Evolutionary conservation across 2,329 filamentous ascomycete genomes (phyloP).

Genomic region (Cryphonectria nitschkei): DNA sequence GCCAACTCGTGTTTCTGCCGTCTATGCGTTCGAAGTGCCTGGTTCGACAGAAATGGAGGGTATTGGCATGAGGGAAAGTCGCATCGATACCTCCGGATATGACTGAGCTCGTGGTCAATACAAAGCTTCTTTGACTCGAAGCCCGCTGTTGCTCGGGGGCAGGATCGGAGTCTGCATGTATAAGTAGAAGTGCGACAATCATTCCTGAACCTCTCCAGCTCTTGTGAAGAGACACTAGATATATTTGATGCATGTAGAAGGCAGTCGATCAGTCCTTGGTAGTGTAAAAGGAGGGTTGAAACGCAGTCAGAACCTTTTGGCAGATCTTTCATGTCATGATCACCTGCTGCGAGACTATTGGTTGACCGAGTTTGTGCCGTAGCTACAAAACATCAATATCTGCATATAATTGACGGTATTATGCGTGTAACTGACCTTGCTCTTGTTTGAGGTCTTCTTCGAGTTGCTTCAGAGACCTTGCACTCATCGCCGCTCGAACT

Average conservation of each 20-base stretch:
- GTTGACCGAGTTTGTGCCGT: background rate
- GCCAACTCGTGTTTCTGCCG: background rate
- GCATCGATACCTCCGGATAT: slow-evolving; percentile 20
- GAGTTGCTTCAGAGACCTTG: background rate
- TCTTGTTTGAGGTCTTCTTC: background rate
- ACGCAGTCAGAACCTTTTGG: background rate
- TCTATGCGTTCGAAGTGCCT: background rate
- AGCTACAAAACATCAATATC: background rate
- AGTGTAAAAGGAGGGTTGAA: slow-evolving; percentile 13
- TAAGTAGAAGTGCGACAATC: slow-evolving; percentile 25
- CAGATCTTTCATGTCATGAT: background rate
- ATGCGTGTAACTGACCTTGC: background rate
- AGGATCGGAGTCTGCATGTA: slow-evolving; percentile 30
- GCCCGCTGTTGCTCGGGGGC: slow-evolving; percentile 28
- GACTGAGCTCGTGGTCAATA: slow-evolving; percentile 28
- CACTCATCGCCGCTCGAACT: background rate
- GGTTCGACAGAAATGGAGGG: background rate
- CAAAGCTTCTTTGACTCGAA: slow-evolving; percentile 29
- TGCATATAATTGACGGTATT: background rate
- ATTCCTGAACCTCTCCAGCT: slow-evolving; percentile 30
- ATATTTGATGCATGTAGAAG: slow-evolving; percentile 22
- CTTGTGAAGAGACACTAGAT: slow-evolving; percentile 12
- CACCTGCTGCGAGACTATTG: too few species aligned
- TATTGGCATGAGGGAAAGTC: background rate
- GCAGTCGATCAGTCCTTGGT: slow-evolving; percentile 20